Conservation (phyloP, 345 rosid species). For the Lepidium sativum region DNA sequence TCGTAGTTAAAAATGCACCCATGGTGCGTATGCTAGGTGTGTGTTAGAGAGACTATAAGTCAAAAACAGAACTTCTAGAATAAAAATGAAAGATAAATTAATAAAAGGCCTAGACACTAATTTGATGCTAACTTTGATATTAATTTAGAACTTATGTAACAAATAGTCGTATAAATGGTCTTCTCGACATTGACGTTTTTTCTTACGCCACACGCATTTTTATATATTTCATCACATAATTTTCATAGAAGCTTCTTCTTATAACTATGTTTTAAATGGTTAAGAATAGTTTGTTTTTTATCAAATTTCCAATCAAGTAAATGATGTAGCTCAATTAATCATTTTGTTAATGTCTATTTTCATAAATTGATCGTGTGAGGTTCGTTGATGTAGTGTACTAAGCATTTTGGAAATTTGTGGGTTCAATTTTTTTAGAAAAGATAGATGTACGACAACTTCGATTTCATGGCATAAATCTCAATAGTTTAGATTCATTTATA, state of each 20-base stretch:
- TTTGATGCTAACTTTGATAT: constrained; percentile 7
- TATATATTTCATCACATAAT: not conserved
- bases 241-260: constrained; percentile 6
- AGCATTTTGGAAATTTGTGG: no score
- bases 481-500: no score
- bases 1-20: constrained; percentile 1
- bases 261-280: not conserved
- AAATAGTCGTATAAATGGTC: constrained; percentile 12
- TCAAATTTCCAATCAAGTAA: not conserved
- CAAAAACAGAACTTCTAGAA: constrained; percentile 30
- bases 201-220: constrained; percentile 14
- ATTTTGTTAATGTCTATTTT: no score
- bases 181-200: constrained; percentile 18
- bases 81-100: not conserved
- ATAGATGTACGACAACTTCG: no score
- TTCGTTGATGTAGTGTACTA: no score
- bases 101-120: constrained; percentile 17
- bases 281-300: not conserved
- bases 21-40: not conserved
- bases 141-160: constrained; percentile 18
- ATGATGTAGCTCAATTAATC: not conserved
- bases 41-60: constrained; percentile 14
- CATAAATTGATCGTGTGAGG: no score
- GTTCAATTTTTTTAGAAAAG: no score
- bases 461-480: no score